These are phyloP conservation scores for Leucocoprinus leucothites DNA, from an alignment of 768 basidiomycete species.

Conservation along the genomic window DNA sequence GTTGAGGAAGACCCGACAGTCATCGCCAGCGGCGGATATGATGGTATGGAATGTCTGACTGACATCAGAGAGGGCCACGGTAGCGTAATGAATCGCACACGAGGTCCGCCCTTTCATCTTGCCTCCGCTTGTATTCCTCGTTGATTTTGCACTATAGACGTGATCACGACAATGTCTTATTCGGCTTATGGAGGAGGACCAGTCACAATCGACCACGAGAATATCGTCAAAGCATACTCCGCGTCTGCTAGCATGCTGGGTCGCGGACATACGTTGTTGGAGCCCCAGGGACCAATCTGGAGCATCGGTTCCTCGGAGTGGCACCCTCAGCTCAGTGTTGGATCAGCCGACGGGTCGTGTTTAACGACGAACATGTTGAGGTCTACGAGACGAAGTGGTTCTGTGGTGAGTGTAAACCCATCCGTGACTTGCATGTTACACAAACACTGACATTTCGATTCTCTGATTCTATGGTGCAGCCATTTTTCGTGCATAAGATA, in stretches of 20 bases:
- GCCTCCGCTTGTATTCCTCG: neutral
- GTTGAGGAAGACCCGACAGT: constrained; percentile 62
- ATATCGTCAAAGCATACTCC: constrained; percentile 72
- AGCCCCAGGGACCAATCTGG: constrained; percentile 81
- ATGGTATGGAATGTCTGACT: constrained; percentile 71
- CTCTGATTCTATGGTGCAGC: constrained; percentile 34
- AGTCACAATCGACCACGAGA: constrained; percentile 81
- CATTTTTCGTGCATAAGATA: constrained; percentile 74
- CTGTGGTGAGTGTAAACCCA: constrained; percentile 49
- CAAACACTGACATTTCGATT: neutral
- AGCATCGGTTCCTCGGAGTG: constrained; percentile 76
- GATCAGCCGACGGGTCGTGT: constrained; percentile 81
- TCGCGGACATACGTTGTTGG: constrained; percentile 65
- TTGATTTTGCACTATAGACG: constrained; percentile 41
- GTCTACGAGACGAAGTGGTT: constrained; percentile 65
- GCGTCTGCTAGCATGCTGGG: constrained; percentile 72
- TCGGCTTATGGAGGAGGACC: constrained; percentile 67
- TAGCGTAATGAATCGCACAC: constrained; percentile 70
- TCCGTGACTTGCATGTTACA: too few species aligned
- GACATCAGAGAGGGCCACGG: constrained; percentile 73
- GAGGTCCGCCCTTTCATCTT: constrained; percentile 44
- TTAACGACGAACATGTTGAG: constrained; percentile 70
- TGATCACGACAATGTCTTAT: constrained; percentile 65
- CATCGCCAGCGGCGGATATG: constrained; percentile 76
- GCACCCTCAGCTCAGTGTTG: constrained; percentile 82